Base-by-base conservation (phyloP, 2,329 filamentous ascomycete genomes). In the Elsinoe batatas region DNA sequence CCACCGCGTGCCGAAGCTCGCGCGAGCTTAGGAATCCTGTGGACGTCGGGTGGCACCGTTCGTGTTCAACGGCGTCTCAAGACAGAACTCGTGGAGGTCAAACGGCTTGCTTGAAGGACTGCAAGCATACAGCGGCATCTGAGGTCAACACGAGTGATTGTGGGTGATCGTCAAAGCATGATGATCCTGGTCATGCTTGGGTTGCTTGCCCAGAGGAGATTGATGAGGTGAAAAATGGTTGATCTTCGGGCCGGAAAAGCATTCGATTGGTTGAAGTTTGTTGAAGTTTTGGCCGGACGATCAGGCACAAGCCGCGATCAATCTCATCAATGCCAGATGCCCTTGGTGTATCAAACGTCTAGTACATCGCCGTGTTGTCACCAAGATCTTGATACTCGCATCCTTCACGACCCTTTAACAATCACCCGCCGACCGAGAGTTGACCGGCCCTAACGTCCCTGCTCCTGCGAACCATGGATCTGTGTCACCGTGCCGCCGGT, bases 391-490 rank as follows among this genome's bases (percentile, higher is more conserved):
- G 26, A 30, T 30, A 30, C 26, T 30, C 18, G 15, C 6, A 42
- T 42, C 17, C 18, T 20, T 11, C 17, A 42, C 22, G 18, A 15
- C 22, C 15, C 17, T 18, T 11, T 17, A 11, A 11, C n/a, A 20
- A 44, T 22, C 3, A 8, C 40, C 18, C 40, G 15, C 47, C 35
- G 26, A 30, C 26, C 47, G 47, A 51, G 22, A 18, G 47, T 37
- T 51, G 15, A 20, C 47, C 33, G 32, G 47, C 47, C 47, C 47
- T 38, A 38, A 38, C 35, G 47, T 51, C 47, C 32, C 37, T 51
- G 47, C 47, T 32, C 20, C 47, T 51, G 35, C 47, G 33, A 51
- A 51, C 47, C 47, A 38, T 26, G 47, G 47, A 33, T 51, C 47
- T 20, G 47, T 26, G 47, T 37, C 30, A 11, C 32, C 47, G 11